These are phyloP conservation scores for Globisporangium camurandrum DNA, from an alignment of 352 stramenopile species.

Conservation along the genomic window DNA sequence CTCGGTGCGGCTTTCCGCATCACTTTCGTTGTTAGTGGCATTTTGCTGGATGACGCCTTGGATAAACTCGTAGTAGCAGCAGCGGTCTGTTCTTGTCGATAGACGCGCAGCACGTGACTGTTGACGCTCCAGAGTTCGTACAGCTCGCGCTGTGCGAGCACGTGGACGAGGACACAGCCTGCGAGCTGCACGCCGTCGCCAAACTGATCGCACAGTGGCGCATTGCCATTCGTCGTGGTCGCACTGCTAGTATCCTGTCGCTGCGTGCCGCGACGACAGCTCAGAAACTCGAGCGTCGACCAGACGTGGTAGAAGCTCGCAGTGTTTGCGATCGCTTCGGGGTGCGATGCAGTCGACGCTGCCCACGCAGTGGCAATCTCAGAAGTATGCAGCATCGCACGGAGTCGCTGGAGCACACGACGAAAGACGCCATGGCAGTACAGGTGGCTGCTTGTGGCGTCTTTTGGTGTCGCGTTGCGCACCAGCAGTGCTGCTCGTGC, in stretches of 20 bases:
- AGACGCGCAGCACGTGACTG: slow-evolving; percentile 42
- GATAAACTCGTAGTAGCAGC: too few species aligned
- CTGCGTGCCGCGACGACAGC: too few species aligned
- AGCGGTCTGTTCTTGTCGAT: slow-evolving; percentile 25
- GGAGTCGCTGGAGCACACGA: slow-evolving; percentile 18
- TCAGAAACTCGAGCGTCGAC: slow-evolving; percentile 57
- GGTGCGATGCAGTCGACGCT: slow-evolving; percentile 22
- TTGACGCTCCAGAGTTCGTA: slow-evolving; percentile 62
- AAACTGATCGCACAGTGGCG: slow-evolving; percentile 29
- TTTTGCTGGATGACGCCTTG: not conserved
- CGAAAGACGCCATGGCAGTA: slow-evolving; percentile 1
- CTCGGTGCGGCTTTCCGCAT: not conserved
- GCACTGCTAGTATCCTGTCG: too few species aligned
- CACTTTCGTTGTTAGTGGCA: not conserved
- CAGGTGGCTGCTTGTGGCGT: not conserved
- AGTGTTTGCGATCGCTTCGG: slow-evolving; percentile 32
- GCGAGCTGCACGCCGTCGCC: slow-evolving; percentile 57
- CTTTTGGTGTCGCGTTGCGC: not conserved
- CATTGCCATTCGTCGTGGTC: slow-evolving; percentile 8
- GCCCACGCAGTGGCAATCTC: slow-evolving; percentile 34
- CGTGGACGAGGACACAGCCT: slow-evolving; percentile 45
- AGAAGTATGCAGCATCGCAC: slow-evolving; percentile 20
- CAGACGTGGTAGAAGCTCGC: slow-evolving; percentile 59
- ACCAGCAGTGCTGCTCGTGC: not conserved
- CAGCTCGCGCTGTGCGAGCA: slow-evolving; percentile 38